A percentile compares a stretch with the other conserved stretches of the same genome.
phyloP scores from a whole-genome alignment of 2,329 filamentous ascomycete genomes.

The Trichophyton verrucosum region DNA sequence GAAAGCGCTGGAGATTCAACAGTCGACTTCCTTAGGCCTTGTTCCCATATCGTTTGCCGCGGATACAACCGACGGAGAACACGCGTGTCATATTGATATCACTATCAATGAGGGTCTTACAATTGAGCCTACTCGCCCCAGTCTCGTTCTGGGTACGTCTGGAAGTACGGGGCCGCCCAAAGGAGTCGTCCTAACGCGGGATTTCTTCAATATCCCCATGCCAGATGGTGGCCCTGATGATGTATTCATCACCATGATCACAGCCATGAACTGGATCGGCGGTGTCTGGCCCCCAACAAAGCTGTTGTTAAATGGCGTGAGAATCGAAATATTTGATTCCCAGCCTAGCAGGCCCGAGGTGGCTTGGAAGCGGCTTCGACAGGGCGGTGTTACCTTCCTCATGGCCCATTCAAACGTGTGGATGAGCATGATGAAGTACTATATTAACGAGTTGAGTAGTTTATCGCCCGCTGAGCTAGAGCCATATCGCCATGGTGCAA shows the following conservation, averaged over 20 bases:
- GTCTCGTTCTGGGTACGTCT: conserved; percentile 34
- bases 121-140: conserved; percentile 14
- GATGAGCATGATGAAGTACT: conserved; percentile 9
- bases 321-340: conserved; percentile 1
- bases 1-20: neutral
- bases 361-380: neutral
- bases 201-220: neutral
- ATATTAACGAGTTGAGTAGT: conserved; percentile 6
- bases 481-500: conserved; percentile 3
- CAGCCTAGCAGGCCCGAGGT: neutral
- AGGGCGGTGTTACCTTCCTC: neutral
- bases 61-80: neutral
- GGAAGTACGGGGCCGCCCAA: conserved; percentile 37
- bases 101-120: neutral
- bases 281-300: neutral
- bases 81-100: neutral
- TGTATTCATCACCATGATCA: neutral
- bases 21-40: neutral
- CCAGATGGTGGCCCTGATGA: neutral
- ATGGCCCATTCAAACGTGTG: neutral
- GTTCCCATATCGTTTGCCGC: neutral
- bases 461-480: conserved; percentile 1
- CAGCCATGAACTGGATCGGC: neutral
- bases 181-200: conserved; percentile 18
- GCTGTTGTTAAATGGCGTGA: neutral